Conservation (phyloP, 1,284 basidiomycete species). For the Laetiporus sulphureus region DNA sequence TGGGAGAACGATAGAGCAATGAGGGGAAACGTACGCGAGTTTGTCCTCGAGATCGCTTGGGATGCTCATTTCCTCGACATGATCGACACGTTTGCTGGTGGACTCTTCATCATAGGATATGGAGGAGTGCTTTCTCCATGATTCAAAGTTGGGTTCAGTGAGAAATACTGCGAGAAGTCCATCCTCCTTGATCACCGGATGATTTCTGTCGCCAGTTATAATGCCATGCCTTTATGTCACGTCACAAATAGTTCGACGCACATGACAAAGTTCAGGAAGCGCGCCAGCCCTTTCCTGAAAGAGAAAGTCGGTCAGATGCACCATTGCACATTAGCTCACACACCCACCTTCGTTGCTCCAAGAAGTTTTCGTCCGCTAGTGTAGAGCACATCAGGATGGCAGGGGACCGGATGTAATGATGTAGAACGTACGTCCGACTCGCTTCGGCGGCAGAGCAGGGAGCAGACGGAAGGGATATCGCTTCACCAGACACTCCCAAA, state of each 20-base stretch:
- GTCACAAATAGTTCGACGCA: conserved; percentile 20
- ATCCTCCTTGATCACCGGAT: conserved; percentile 85
- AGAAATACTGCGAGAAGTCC: conserved; percentile 78
- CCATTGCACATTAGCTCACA: not conserved
- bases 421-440: conserved; percentile 68
- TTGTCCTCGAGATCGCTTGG: conserved; percentile 89
- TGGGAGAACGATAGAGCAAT: not conserved
- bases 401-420: conserved; percentile 4
- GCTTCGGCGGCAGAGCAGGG: conserved; percentile 85
- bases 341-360: conserved; percentile 76
- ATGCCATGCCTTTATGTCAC: conserved; percentile 19
- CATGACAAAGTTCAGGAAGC: conserved; percentile 78
- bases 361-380: conserved; percentile 77
- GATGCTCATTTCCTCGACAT: conserved; percentile 85
- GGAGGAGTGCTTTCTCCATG: conserved; percentile 73
- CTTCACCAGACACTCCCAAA: conserved; percentile 77
- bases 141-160: conserved; percentile 75
- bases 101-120: conserved; percentile 86
- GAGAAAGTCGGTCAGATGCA: not conserved
- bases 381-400: conserved; percentile 4
- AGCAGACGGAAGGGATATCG: conserved; percentile 90
- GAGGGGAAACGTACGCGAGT: conserved; percentile 49
- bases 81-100: conserved; percentile 70
- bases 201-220: conserved; percentile 50
- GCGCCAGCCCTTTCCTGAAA: conserved; percentile 69